A percentile compares a stretch with the other conserved stretches of the same genome.
Evolutionary conservation across 1,284 basidiomycete genomes (phyloP).

Genomic region (Neonothopanus nambi): DNA sequence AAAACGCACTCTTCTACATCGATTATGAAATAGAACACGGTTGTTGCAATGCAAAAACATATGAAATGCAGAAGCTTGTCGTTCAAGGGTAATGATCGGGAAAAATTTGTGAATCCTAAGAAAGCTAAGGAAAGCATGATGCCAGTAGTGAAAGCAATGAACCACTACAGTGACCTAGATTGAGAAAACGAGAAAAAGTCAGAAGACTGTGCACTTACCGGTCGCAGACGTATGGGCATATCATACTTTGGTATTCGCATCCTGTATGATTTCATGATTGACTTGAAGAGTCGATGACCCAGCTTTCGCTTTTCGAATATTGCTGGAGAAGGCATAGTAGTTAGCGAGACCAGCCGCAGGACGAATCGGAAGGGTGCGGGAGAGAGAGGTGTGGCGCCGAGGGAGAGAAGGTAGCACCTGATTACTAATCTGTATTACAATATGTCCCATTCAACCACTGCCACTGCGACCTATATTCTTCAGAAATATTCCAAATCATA

Average conservation of each 20-base stretch:
- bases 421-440: not conserved
- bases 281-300: slow-evolving; percentile 11
- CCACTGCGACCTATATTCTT: slow-evolving; percentile 54
- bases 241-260: slow-evolving; percentile 64
- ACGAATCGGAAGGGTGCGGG: too few species aligned
- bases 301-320: slow-evolving; percentile 8
- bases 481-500: slow-evolving; percentile 71
- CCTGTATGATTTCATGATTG: slow-evolving; percentile 57
- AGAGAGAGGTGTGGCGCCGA: too few species aligned
- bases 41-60: slow-evolving; percentile 77
- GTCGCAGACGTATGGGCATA: slow-evolving; percentile 70
- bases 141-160: slow-evolving; percentile 62
- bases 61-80: slow-evolving; percentile 86
- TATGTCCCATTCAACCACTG: slow-evolving; percentile 62
- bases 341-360: too few species aligned
- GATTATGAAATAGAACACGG: slow-evolving; percentile 84
- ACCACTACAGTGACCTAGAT: slow-evolving; percentile 56
- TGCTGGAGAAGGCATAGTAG: not conserved
- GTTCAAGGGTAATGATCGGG: slow-evolving; percentile 67
- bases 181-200: slow-evolving; percentile 10
- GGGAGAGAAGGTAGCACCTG: too few species aligned
- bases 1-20: slow-evolving; percentile 79
- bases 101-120: slow-evolving; percentile 72
- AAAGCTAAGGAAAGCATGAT: slow-evolving; percentile 70
- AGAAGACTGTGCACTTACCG: slow-evolving; percentile 45